Conservation (phyloP, 352 stramenopile species). For the Salisapilia sapeloensis region DNA sequence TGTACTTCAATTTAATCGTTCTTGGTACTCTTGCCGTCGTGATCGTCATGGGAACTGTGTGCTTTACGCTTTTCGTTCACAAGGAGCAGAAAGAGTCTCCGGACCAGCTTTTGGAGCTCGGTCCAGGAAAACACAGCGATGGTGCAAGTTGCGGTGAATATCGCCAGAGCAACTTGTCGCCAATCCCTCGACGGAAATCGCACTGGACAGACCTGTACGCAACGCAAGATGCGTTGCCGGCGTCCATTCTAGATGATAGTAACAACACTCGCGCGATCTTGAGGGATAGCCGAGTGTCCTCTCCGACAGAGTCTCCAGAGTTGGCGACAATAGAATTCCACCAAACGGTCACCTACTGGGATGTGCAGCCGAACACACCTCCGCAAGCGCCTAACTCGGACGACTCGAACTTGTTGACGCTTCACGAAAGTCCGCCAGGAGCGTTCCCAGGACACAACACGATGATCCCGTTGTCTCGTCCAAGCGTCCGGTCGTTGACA, state of each 20-base stretch:
- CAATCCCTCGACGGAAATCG: slow-evolving; percentile 10
- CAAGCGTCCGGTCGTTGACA: too few species aligned
- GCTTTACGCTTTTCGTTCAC: background rate
- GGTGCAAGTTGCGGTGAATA: too few species aligned
- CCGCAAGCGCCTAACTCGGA: too few species aligned
- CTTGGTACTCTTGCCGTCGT: slow-evolving; percentile 9
- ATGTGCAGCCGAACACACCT: slow-evolving; percentile 21
- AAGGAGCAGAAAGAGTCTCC: too few species aligned
- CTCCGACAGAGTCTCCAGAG: slow-evolving; percentile 8
- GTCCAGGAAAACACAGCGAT: too few species aligned
- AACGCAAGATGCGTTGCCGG: slow-evolving; percentile 13
- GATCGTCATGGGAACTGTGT: slow-evolving; percentile 4
- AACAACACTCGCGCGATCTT: slow-evolving; percentile 26
- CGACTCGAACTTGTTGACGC: too few species aligned
- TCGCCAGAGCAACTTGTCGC: slow-evolving; percentile 3
- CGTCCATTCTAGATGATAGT: slow-evolving; percentile 16
- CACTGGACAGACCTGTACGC: slow-evolving; percentile 30
- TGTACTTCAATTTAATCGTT: slow-evolving; percentile 3
- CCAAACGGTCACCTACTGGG: slow-evolving; percentile 22
- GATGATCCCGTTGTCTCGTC: too few species aligned
- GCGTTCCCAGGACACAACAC: too few species aligned
- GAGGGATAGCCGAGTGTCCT: slow-evolving; percentile 19
- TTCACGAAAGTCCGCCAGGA: too few species aligned
- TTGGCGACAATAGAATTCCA: slow-evolving; percentile 25
- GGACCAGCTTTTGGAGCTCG: too few species aligned